These are phyloP conservation scores for Podospora conica DNA, from an alignment of 495 filamentous ascomycete species.

Conservation along the genomic window DNA sequence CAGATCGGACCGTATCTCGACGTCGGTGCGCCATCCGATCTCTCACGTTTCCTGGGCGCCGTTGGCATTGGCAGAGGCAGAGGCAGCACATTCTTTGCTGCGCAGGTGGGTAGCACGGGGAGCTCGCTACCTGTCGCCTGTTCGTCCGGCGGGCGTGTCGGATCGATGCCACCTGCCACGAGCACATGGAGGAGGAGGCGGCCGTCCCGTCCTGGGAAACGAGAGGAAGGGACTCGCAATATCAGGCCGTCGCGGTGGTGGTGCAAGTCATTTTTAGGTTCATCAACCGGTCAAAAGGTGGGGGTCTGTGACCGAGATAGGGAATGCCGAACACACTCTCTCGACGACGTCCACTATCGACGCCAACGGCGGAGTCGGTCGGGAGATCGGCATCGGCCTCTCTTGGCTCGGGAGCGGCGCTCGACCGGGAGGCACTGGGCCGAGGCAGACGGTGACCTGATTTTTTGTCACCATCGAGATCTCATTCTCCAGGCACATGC, in stretches of 20 bases:
- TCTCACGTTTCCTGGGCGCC: conserved; percentile 5
- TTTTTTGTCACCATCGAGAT: background rate
- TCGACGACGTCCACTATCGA: background rate
- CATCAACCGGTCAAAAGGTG: background rate
- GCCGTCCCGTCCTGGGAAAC: background rate
- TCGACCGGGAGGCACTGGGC: background rate
- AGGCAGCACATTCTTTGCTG: background rate
- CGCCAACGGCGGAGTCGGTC: background rate
- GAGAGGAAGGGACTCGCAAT: background rate
- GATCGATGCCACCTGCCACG: conserved; percentile 9
- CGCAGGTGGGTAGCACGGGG: background rate
- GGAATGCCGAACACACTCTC: background rate
- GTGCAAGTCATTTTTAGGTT: conserved; percentile 11
- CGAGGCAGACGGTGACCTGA: background rate
- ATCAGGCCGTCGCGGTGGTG: conserved; percentile 2
- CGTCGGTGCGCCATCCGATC: conserved; percentile 20
- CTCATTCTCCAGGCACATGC: background rate
- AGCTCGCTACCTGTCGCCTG: conserved; percentile 1
- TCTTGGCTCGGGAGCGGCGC: background rate
- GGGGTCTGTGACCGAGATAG: background rate
- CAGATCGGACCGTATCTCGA: conserved; percentile 5
- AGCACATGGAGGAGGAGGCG: no score
- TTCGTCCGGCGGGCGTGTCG: background rate
- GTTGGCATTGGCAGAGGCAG: background rate
- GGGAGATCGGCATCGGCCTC: background rate